Base-by-base conservation (phyloP, 2,329 filamentous ascomycete genomes). In the Pseudocercospora pini-densiflorae region DNA sequence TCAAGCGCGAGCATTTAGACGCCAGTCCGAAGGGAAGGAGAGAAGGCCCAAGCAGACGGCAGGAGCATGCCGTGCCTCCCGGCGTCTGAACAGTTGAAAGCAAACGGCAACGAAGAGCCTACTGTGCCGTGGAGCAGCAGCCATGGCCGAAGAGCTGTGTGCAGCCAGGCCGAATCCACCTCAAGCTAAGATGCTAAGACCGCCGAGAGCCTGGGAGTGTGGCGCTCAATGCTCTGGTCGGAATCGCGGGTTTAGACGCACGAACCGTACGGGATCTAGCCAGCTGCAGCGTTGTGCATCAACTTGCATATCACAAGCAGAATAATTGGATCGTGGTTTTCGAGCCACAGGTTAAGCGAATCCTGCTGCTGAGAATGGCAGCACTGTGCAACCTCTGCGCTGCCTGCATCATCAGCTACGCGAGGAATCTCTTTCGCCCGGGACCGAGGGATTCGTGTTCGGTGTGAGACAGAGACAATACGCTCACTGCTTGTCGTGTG, bases 271-370 rank as follows among this genome's bases (percentile, higher is more conserved):
- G 61, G 58, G 23, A 59, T 24, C 47, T 63, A 36, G 64, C 63
- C 65, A 59, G 59, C 64, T 62, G 65, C 68, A 67, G 68, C 63
- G 45, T 53, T 36, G 59, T 70, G 69, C 68, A 71, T 63, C 59
- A 59, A 67, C 54, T 62, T 58, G 59, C 60, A 64, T 59, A 23
- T 64, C 57, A 40, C 40, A 40, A 27, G 43, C 45, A 31, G 19
- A 54, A 43, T 62, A 43, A 70, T 71, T 71, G 69, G 69, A 47
- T 47, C 55, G 64, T 59, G 23, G 54, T 65, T 66, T 64, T 70
- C 68, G 68, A 67, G 63, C 62, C 63, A 67, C 65, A 65, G 65
- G 43, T 55, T 59, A 62, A 66, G 64, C 64, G 64, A 66, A 49
- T 55, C 54, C 64, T 59, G 53, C 55, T 58, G 59, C 53, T 57